Conservation (phyloP, 805 yeast genomes). For the Nakazawaea anatomiae region DNA sequence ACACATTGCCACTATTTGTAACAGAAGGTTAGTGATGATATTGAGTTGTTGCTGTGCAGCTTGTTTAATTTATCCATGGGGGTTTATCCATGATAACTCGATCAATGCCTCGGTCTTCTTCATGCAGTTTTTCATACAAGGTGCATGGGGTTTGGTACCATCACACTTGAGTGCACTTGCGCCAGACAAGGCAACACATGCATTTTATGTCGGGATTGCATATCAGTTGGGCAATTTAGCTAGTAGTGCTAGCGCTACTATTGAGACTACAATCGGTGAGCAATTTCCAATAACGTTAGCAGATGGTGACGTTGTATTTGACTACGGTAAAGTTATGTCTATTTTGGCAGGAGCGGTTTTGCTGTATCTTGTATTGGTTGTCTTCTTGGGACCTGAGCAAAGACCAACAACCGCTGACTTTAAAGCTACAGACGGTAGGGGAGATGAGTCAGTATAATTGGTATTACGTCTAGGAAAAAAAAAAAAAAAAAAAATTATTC, state of each 20-base stretch:
- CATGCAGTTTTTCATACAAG: slow-evolving; percentile 59
- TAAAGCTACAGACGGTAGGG: too few relatives aligned
- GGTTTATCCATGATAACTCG: slow-evolving; percentile 37
- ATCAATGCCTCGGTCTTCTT: slow-evolving; percentile 57
- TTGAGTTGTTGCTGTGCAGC: slow-evolving; percentile 51
- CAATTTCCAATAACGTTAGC: slow-evolving; percentile 33
- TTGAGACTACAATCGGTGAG: slow-evolving; percentile 58
- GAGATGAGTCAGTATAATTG: too few relatives aligned
- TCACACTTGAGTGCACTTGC: slow-evolving; percentile 56
- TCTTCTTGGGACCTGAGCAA: slow-evolving; percentile 61
- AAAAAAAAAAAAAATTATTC: not conserved
- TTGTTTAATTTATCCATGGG: slow-evolving; percentile 61
- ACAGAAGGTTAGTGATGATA: slow-evolving; percentile 49
- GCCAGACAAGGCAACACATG: slow-evolving; percentile 54
- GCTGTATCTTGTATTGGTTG: slow-evolving; percentile 43
- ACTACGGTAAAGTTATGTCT: slow-evolving; percentile 60
- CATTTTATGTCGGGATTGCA: slow-evolving; percentile 52
- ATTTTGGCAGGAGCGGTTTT: slow-evolving; percentile 62
- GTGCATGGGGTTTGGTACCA: slow-evolving; percentile 67
- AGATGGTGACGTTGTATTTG: slow-evolving; percentile 25
- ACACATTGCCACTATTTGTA: slow-evolving; percentile 47
- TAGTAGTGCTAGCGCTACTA: slow-evolving; percentile 63
- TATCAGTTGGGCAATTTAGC: slow-evolving; percentile 68
- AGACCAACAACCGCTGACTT: slow-evolving; percentile 12
- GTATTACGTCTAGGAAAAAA: not conserved